Base-by-base conservation (phyloP, 305 asterid genomes). In the Fraxinus baroniana region DNA sequence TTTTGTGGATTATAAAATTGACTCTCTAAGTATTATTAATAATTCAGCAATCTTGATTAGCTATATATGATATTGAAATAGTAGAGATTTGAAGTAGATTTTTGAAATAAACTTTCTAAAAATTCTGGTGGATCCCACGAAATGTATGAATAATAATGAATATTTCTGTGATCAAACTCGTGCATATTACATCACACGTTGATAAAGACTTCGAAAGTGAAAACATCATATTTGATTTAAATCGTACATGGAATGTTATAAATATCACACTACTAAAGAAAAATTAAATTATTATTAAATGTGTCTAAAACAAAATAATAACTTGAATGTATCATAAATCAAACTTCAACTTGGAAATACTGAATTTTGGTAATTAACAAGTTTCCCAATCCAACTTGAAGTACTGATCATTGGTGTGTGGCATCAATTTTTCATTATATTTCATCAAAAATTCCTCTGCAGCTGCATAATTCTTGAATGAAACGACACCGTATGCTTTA, bases 381-480 rank as follows among this genome's bases (percentile, higher is more conserved):
- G 10, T 49, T 52, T 49, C 17, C 2, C 78, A 62, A 64, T 70
- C 44, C 49, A 88, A 84, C 41, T 77, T 18, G 66, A 55, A 55
- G 22, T 81, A 81, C 18, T 22, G 49, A 26, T 39, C 44, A 35
- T 79, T 57, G 37, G 86, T 62, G 66, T 24, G 55, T 73, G 88
- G 89, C 89, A 86, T 83, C 39, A 6, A 30, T 35, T 35, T 75
- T 9, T 80, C 89, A 3, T 17, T 44, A 4, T 79, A 82, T 18
- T 24, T 78, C 24, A 78, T 71, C 76, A 84, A 41, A 20, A 71
- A 33, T 52, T 60, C 35, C 22, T 78, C 77, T 26, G 78, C 41
- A 6, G 7, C 41, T 78, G 60, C 79, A 1, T 80, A 24, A 46
- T 17, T 80, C 78, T 12, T 82, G 85, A 87, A 82, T 87, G 86